Conservation (phyloP, 352 stramenopile genomes). For the Aphanomyces cochlioides region DNA sequence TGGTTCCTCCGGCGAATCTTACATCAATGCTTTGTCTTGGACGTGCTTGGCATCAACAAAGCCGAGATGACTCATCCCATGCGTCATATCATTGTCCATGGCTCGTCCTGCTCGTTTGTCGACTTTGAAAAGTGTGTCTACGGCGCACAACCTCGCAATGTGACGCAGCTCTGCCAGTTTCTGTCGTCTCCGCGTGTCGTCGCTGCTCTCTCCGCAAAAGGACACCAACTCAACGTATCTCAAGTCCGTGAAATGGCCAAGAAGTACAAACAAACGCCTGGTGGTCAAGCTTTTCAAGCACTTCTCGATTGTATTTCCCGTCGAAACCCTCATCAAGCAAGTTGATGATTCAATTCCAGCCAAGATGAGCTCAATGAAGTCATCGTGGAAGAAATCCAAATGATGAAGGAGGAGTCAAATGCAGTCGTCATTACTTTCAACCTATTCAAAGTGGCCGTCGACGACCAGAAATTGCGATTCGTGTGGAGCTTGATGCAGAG, state of each 20-base stretch:
- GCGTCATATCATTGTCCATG: constrained; percentile 62
- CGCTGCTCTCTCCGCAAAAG: constrained; percentile 44
- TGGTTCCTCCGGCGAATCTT: constrained; percentile 65
- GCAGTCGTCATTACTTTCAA: too few relatives aligned
- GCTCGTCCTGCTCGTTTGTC: constrained; percentile 39
- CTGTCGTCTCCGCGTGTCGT: constrained; percentile 61
- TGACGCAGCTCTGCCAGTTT: constrained; percentile 78
- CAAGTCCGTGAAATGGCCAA: constrained; percentile 57
- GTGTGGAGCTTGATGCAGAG: too few relatives aligned
- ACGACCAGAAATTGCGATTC: too few relatives aligned
- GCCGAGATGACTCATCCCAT: constrained; percentile 79
- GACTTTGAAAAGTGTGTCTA: constrained; percentile 75
- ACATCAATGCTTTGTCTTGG: constrained; percentile 71
- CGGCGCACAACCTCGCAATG: constrained; percentile 69
- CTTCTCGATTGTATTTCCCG: constrained; percentile 30
- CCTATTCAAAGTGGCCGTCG: too few relatives aligned
- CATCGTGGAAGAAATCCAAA: too few relatives aligned
- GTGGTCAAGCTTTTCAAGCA: constrained; percentile 33
- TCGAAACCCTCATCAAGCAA: too few relatives aligned
- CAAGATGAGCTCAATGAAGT: too few relatives aligned
- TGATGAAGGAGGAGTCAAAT: too few relatives aligned
- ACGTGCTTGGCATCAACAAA: constrained; percentile 72
- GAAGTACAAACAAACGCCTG: constrained; percentile 49
- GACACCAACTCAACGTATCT: constrained; percentile 40
- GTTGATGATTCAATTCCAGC: too few relatives aligned